Evolutionary conservation across 305 asterid genomes (phyloP), one percentile per base, ranked within the genome.

Genomic region (Ruellia speciosa): DNA sequence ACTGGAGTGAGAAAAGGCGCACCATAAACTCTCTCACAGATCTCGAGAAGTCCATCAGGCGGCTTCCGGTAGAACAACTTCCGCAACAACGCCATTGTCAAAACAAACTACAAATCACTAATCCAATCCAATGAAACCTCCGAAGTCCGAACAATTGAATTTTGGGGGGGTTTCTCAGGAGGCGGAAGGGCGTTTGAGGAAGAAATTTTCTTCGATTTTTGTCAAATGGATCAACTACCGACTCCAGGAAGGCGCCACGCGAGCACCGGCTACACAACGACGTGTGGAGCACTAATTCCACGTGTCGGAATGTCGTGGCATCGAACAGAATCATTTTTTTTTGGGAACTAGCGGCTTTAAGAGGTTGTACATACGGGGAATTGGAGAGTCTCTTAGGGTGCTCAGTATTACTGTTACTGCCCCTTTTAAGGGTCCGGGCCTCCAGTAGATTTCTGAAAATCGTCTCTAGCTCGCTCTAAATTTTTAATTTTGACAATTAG

Each of bases 31-130:
- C 94, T 72, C 74, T 90, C 97, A 75, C 83, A 72, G 80, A 87
- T 86, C 88, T 90, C 97, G 31, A 90, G 84, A 49, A 90, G 94
- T 61, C 97, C 97, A 69, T 89, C 96, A 16, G 94, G 94, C 46
- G 97, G 97, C 81, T 90, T 90, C 75, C 90, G 77, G 71, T 79
- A 84, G 73, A 90, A 90, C 77, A 86, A 60, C 77, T 87, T 90
- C 68, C 97, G 75, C 18, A 90, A 71, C 77, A 90, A 69, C 68
- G 96, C 86, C 96, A 88, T 88, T 46, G 20, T 59, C 13, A 2
- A 43, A 43, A 11, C 49, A n/a, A 43, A 39, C 45, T 39, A 39
- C 45, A 24, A 37, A 37, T 37, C 41, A 37, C 12, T 2, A 37
- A 37, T 37, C 41, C 41, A 37, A 37, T 37, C 41, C 41, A 37